These are phyloP conservation scores for Trichosporon sp. DNA, from an alignment of 1,284 basidiomycete genomes.

Conservation along the genomic window DNA sequence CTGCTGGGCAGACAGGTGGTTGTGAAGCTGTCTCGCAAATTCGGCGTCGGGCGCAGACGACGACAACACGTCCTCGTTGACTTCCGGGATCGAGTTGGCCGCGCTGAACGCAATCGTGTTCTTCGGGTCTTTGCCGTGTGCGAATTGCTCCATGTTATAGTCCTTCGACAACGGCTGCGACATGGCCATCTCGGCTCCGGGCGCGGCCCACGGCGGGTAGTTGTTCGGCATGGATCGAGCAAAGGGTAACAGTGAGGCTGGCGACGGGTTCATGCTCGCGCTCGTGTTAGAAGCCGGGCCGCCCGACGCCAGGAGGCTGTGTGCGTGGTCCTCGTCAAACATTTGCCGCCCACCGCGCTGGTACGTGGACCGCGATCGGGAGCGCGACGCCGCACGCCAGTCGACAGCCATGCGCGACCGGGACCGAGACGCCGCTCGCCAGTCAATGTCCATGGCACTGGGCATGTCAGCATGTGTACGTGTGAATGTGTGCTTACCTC, in stretches of 20 bases:
- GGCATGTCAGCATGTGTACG: conserved; percentile 22
- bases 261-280: conserved; percentile 33
- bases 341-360: conserved; percentile 43
- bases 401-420: conserved; percentile 79
- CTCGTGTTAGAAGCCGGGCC: conserved; percentile 58
- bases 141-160: conserved; percentile 35
- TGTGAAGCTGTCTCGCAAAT: conserved; percentile 16
- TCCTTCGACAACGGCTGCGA: conserved; percentile 34
- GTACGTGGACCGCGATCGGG: conserved; percentile 54
- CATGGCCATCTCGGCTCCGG: conserved; percentile 33
- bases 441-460: conserved; percentile 73
- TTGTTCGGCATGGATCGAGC: conserved; percentile 37
- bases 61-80: conserved; percentile 15
- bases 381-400: conserved; percentile 59
- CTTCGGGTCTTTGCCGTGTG: conserved; percentile 25
- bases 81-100: not conserved
- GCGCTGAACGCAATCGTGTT: conserved; percentile 18
- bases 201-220: conserved; percentile 30
- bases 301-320: conserved; percentile 56
- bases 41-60: conserved; percentile 18
- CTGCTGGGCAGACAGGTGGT: conserved; percentile 26
- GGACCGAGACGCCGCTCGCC: conserved; percentile 88
- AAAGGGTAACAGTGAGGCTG: conserved; percentile 30
- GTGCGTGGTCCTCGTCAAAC: conserved; percentile 56
- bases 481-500: conserved; percentile 27